Base-by-base conservation (phyloP, 257 asterid species). In the Fraxinus anomala region DNA sequence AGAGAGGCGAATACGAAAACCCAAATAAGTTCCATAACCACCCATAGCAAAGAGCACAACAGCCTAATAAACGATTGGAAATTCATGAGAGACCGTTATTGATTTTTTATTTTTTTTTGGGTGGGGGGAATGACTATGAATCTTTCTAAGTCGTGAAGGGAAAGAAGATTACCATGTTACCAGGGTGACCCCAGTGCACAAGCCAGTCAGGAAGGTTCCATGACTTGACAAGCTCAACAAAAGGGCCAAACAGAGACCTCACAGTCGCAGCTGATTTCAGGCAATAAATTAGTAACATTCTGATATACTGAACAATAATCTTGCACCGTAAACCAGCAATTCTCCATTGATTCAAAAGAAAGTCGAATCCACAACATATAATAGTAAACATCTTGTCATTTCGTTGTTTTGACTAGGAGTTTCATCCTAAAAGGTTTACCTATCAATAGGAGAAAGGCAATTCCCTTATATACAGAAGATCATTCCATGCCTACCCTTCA, bases 101-200 rank as follows among this genome's bases (percentile, higher is more conserved):
- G 66, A 56, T n/a, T n/a, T 19, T 56, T 26, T 56, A 0, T 61
- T 2, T 1, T 31, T 31, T 31, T 3, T 5, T 5, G 34, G 34
- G 23, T 6, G 26, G 12, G 11, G 5, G n/a, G 21, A n/a, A 17
- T 56, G 26, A 56, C 9, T 4, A 19, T 13, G 7, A 5, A 56
- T 6, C 66, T 56, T 56, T 56, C 56, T 14, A 33, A 33, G 6
- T 33, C 36, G 36, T 33, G 65, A 30, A 6, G 19, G 76, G 44
- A 30, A 59, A 40, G 78, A 74, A 40, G 39, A 67, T 47, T 83
- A 91, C 99, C 99, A 94, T 92, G 90, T 94, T 94, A 19, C 93
- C 97, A 2, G 99, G 99, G 73, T 92, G 98, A 71, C 99, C 98
- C 98, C 98, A 95, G 73, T 95, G 99, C 30, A 93, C 96, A 36